Base-by-base conservation (phyloP, 2,329 filamentous ascomycete genomes). In the Verticillium tricorpus region DNA sequence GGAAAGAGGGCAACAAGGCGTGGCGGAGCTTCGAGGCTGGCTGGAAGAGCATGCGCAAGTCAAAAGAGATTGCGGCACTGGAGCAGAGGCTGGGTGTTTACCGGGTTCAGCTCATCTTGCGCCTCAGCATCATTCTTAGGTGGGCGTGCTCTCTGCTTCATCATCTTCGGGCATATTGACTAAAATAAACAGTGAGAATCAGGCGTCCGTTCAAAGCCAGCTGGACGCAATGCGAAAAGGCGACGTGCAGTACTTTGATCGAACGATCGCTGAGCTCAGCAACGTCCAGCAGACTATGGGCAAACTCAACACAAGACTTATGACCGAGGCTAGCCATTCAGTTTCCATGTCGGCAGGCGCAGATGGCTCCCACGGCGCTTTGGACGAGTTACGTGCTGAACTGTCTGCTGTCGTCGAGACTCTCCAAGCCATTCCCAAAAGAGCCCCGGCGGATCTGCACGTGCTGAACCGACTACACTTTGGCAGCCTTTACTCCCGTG, bases 11-110 rank as follows among this genome's bases (percentile, higher is more conserved):
- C 19, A 58, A 58, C 17, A 58, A 58, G 35, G 39, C 39, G n/a
- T 58, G 57, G 57, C 57, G 40, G 2, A 62, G 60, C 57, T 28
- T 62, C 22, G 35, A 54, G 19, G 52, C 50, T 2, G 57, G 32
- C 4, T 62, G 57, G 22, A 54, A 34, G 32, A 31, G 25, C 28
- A 34, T 58, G 2, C 57, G 60, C 8, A 62, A 62, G 57, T 52
- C 45, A 28, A 59, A 59, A 15, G 50, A 62, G 2, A n/a, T 62
- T 6, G 57, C 25, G 3, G 22, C 50, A 4, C 37, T 62, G 31
- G 60, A 59, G 57, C 32, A 56, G 8, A 28, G 45, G 14, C 15
- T 62, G 25, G n/a, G 56, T 8, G 17, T 25, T 17, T 62, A 59
- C 19, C 57, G 60, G 15, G 31, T 58, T 22, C 60, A 62, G 15